Conservation (phyloP, 2,329 filamentous ascomycete species). For the Sclerotinia nivalis region DNA sequence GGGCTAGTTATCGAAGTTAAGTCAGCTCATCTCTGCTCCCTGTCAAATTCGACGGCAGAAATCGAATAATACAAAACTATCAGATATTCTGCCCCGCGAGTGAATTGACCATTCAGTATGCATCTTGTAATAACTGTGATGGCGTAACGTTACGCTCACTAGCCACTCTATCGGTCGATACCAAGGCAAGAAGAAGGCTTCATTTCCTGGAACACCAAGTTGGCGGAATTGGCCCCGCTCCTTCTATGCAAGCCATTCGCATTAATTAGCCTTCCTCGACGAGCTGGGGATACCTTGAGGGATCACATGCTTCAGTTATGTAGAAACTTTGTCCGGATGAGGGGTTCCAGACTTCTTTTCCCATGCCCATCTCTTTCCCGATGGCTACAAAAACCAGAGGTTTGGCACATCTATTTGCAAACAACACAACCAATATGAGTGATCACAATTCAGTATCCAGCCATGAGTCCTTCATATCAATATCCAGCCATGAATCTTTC, state of each 20-base stretch:
- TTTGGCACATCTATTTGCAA: not conserved
- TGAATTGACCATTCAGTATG: not conserved
- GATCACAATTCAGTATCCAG: conserved; percentile 14
- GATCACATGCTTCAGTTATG: not conserved
- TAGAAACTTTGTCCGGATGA: not conserved
- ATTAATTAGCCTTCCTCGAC: not conserved
- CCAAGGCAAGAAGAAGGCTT: not conserved
- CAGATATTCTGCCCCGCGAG: not conserved
- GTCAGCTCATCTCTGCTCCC: not conserved
- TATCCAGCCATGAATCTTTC: conserved; percentile 46
- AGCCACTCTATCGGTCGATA: not conserved
- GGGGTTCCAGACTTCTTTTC: not conserved
- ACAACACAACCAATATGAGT: conserved; percentile 23
- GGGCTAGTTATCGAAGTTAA: not conserved
- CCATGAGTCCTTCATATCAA: conserved; percentile 51
- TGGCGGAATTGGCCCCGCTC: conserved; percentile 13
- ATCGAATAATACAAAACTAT: not conserved
- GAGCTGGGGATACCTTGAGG: not conserved
- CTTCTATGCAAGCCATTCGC: not conserved
- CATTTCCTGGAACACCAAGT: not conserved
- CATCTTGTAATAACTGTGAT: not conserved
- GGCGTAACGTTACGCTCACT: not conserved
- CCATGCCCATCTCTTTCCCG: not conserved
- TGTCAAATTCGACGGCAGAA: not conserved
- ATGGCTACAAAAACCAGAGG: conserved; percentile 13